Base-by-base conservation (phyloP, 257 asterid genomes). In the Salvia rosmarinus region DNA sequence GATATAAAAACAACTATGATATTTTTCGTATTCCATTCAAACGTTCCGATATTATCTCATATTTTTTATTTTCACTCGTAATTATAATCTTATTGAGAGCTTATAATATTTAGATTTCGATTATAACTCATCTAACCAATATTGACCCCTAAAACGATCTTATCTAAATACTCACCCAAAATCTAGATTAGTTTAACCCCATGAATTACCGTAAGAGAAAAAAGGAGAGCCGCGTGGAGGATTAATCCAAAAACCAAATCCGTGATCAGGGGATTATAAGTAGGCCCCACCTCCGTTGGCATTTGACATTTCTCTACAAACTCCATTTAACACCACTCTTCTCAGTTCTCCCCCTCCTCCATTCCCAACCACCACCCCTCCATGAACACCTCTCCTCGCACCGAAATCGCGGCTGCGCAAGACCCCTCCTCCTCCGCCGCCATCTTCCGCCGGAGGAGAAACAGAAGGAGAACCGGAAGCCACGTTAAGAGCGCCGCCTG, bases 241-340 rank as follows among this genome's bases (percentile, higher is more conserved):
- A 19, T n/a, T 19, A 32, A 67, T 67, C 46, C 11, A 43, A 69
- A 25, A 71, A 21, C 21, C 6, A 52, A 81, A 74, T 68, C 80
- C 84, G 78, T 73, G 79, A 83, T 73, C 64, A 67, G 63, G 71
- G 81, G 50, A 69, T 28, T 39, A 68, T 65, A 51, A 51, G 87
- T 83, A 64, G 89, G 87, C 42, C 81, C 77, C 85, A 81, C 77
- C 77, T 79, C 75, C 64, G 86, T 77, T 81, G 87, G 82, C 88
- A 78, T 83, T 64, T 85, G 83, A 80, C 82, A 86, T 77, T 79
- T 82, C 80, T 39, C 44, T 6, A 0, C 40, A 40, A 73, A 76
- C 57, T 17, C 80, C 80, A 81, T 79, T 80, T 79, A 80, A 79
- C 84, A 59, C 79, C 79, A 28, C 73, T 25, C 71, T 62, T 0